These are phyloP conservation scores for Heteromeles arbutifolia DNA, from an alignment of 306 rosid species.

Conservation along the genomic window DNA sequence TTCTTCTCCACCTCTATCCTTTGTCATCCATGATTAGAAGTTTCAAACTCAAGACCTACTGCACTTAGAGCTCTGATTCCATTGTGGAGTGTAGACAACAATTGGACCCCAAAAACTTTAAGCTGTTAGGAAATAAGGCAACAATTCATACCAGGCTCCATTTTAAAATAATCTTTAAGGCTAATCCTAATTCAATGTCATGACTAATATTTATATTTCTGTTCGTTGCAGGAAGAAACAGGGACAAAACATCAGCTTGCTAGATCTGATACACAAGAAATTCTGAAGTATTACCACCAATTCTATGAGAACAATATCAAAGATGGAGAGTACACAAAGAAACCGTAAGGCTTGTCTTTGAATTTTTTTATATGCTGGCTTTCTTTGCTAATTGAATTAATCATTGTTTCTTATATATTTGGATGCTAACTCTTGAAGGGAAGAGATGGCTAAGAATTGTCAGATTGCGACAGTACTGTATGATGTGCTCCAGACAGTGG, in stretches of 20 bases:
- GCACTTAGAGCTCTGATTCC: not conserved
- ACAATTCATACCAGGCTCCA: not conserved
- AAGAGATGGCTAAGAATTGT: conserved; percentile 76
- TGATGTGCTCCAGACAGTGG: conserved; percentile 68
- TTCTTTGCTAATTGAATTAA: conserved; percentile 13
- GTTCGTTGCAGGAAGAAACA: conserved; percentile 56
- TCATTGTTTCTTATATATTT: not conserved
- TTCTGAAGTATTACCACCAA: conserved; percentile 45
- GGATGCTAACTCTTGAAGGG: conserved; percentile 47
- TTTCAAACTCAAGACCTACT: not conserved
- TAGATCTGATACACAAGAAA: conserved; percentile 48
- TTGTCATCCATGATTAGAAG: not conserved
- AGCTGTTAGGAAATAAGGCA: not conserved
- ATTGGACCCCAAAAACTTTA: not conserved
- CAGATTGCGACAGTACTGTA: conserved; percentile 75
- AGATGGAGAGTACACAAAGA: conserved; percentile 56
- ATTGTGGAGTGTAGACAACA: not conserved
- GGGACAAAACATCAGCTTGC: conserved; percentile 15
- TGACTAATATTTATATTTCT: not conserved
- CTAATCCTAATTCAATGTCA: not conserved
- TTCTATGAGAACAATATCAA: conserved; percentile 54
- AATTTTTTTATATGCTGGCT: conserved; percentile 11
- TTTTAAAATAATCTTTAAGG: not conserved
- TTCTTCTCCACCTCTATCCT: not conserved
- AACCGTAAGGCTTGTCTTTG: conserved; percentile 66